A percentile compares a stretch with the other conserved stretches of the same genome.
phyloP scores from a whole-genome alignment of 2,329 filamentous ascomycete species.

The Lojkania enalia region DNA sequence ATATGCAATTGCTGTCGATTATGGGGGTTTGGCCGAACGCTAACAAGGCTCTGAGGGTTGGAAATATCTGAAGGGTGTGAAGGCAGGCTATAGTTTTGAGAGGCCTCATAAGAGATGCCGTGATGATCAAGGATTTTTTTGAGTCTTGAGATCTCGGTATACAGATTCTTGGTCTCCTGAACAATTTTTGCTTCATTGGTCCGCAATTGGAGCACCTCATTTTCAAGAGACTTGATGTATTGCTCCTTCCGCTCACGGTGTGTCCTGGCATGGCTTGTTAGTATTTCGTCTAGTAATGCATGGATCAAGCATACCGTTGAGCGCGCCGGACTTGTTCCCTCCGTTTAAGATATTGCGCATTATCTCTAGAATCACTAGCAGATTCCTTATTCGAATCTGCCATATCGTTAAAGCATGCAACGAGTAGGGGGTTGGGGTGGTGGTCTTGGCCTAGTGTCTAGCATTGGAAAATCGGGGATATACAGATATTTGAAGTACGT shows the following conservation, averaged over 20 bases:
- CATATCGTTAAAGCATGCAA: background rate
- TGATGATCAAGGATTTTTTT: slow-evolving; percentile 21
- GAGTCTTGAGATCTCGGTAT: slow-evolving; percentile 27
- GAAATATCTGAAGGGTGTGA: slow-evolving; percentile 6
- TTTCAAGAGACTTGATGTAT: slow-evolving; percentile 35
- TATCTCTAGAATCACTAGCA: slow-evolving; percentile 9
- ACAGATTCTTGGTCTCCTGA: slow-evolving; percentile 27
- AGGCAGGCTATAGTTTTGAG: background rate
- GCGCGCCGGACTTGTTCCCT: slow-evolving; percentile 45
- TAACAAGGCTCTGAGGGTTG: background rate
- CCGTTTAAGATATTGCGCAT: slow-evolving; percentile 26
- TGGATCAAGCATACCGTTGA: slow-evolving; percentile 29
- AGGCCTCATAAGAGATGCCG: slow-evolving; percentile 23
- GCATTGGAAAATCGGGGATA: background rate
- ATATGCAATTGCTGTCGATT: slow-evolving; percentile 13
- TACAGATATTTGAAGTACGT: slow-evolving; percentile 3
- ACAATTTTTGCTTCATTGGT: slow-evolving; percentile 36
- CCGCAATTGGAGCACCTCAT: slow-evolving; percentile 32
- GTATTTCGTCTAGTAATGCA: background rate
- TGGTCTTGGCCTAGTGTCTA: background rate
- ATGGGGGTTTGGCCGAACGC: slow-evolving; percentile 1
- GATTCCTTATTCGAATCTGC: slow-evolving; percentile 11
- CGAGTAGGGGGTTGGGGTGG: background rate
- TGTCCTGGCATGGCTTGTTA: slow-evolving; percentile 19
- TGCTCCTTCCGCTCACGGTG: slow-evolving; percentile 40